Percentiles rank a stretch among this genome's conserved stretches.
phyloP scores from a whole-genome alignment of 2,329 filamentous ascomycete species.

The Aspergillus fumigatus region DNA sequence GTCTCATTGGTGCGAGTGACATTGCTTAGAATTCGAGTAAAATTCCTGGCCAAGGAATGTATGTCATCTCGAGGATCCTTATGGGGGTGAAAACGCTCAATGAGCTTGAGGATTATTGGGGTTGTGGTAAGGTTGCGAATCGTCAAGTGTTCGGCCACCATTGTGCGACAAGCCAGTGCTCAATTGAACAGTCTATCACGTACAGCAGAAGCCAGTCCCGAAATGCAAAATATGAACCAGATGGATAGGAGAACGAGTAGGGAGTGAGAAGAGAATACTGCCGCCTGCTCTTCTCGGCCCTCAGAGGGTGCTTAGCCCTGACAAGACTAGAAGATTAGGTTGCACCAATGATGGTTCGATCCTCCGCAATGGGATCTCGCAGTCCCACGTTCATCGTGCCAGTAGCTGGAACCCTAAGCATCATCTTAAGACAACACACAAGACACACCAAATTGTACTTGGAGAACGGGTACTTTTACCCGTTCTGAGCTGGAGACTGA shows the following conservation, averaged over 20 bases:
- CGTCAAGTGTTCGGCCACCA: slow-evolving; percentile 51
- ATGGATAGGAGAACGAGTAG: too few relatives aligned
- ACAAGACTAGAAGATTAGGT: background rate
- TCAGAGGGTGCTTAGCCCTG: background rate
- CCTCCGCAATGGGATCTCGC: background rate
- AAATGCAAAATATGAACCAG: background rate
- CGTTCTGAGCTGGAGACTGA: background rate
- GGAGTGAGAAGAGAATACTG: background rate
- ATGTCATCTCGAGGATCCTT: slow-evolving; percentile 36
- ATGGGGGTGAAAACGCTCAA: slow-evolving; percentile 67
- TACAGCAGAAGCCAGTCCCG: background rate
- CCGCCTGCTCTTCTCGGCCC: background rate
- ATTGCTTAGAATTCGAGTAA: slow-evolving; percentile 42
- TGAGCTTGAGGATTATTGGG: slow-evolving; percentile 64
- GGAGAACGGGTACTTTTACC: background rate
- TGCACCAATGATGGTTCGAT: background rate
- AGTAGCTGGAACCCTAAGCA: too few relatives aligned
- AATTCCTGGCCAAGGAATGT: slow-evolving; percentile 44
- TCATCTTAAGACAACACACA: too few relatives aligned
- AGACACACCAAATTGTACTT: background rate
- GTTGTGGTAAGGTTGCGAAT: slow-evolving; percentile 78
- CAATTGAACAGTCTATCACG: background rate
- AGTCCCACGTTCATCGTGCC: too few relatives aligned
- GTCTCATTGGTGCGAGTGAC: slow-evolving; percentile 40
- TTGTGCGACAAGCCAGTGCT: slow-evolving; percentile 7